Conservation (phyloP, 2,329 filamentous ascomycete genomes). For the Talaromyces sp. region DNA sequence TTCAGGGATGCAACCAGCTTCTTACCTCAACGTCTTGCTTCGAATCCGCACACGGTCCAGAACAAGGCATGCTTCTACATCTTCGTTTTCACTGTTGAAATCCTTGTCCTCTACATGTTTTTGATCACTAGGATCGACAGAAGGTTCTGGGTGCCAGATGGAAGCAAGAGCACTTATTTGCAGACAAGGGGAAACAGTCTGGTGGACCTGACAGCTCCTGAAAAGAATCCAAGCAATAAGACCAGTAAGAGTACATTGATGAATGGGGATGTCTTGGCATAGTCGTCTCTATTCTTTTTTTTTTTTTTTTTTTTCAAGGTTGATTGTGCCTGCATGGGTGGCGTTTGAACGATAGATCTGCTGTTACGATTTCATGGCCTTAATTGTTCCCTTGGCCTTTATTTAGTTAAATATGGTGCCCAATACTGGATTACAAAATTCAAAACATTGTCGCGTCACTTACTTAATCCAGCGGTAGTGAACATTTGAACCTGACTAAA, state of each 20-base stretch:
- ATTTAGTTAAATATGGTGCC: neutral
- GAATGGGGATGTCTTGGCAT: neutral
- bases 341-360: neutral
- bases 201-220: neutral
- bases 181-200: neutral
- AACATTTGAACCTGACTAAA: too few relatives aligned
- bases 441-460: neutral
- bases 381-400: neutral
- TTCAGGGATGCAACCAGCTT: constrained; percentile 63
- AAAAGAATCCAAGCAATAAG: neutral
- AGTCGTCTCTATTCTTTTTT: neutral
- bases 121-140: constrained; percentile 65
- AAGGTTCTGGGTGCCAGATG: constrained; percentile 71
- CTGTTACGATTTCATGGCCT: neutral
- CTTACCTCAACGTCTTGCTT: constrained; percentile 45
- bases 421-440: neutral
- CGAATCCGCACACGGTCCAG: constrained; percentile 64
- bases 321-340: neutral
- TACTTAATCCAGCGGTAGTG: neutral
- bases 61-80: constrained; percentile 70
- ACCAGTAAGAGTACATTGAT: neutral
- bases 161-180: constrained; percentile 38
- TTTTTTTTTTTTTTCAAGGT: neutral
- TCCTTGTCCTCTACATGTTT: constrained; percentile 65
- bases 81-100: constrained; percentile 72